A percentile compares a stretch with the other conserved stretches of the same genome.
phyloP scores from a whole-genome alignment of 768 basidiomycete species.

The Rhizopogon vesiculosus region DNA sequence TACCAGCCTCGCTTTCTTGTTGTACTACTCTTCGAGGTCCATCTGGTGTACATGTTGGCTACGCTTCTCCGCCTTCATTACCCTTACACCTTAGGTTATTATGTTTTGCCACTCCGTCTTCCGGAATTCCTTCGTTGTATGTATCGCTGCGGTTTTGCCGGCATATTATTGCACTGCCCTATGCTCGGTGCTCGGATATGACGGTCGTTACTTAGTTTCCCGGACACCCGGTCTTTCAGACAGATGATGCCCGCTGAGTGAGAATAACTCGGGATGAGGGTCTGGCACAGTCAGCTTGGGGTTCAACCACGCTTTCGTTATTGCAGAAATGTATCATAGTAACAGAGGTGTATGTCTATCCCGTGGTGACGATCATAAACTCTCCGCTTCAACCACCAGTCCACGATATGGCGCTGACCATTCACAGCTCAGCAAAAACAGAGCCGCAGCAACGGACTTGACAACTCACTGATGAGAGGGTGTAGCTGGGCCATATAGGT shows the following conservation, averaged over 20 bases:
- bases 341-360: no score
- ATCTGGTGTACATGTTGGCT: neutral
- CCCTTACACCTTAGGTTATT: neutral
- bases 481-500: constrained; percentile 94
- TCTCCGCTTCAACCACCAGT: neutral
- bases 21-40: neutral
- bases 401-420: constrained; percentile 17
- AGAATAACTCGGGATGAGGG: no score
- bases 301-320: constrained; percentile 61
- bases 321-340: constrained; percentile 47
- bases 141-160: neutral
- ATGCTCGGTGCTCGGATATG: no score
- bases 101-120: neutral
- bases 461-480: constrained; percentile 73
- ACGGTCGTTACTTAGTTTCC: no score
- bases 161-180: no score
- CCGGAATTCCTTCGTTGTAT: neutral
- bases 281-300: constrained; percentile 72
- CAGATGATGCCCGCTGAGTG: no score
- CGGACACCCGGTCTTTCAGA: no score
- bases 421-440: neutral
- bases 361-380: neutral
- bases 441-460: neutral
- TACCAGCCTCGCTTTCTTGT: neutral
- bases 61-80: neutral